A percentile compares a stretch with the other conserved stretches of the same genome.
Evolutionary conservation across 768 basidiomycete genomes (phyloP).

Genomic region (Lactarius psammicola): DNA sequence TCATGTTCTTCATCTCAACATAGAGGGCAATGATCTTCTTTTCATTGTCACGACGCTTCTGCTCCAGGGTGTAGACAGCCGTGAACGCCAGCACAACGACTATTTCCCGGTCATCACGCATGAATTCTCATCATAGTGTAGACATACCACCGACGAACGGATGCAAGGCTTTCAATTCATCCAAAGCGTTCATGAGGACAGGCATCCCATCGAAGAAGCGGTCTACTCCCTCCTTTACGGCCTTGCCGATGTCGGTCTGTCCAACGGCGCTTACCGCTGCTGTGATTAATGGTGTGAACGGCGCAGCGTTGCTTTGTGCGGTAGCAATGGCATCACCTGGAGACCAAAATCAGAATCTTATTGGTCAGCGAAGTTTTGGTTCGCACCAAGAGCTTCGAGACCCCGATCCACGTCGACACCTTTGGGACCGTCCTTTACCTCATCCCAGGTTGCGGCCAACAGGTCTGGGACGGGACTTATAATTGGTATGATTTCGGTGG

Average conservation of each 20-base stretch:
- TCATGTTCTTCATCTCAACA: slow-evolving; percentile 51
- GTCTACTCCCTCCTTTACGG: slow-evolving; percentile 30
- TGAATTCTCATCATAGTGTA: background rate
- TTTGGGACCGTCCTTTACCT: background rate
- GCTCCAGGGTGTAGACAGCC: slow-evolving; percentile 47
- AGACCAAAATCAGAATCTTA: background rate
- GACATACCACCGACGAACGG: slow-evolving; percentile 33
- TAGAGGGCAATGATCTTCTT: slow-evolving; percentile 47
- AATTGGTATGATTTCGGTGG: background rate
- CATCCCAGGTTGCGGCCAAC: slow-evolving; percentile 1
- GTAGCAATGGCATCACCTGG: background rate
- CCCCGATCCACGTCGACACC: background rate
- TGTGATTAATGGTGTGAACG: slow-evolving; percentile 1
- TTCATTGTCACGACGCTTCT: slow-evolving; percentile 51
- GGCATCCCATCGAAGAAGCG: slow-evolving; percentile 33
- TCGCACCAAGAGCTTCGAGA: background rate
- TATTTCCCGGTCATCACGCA: slow-evolving; percentile 12
- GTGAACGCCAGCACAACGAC: slow-evolving; percentile 53
- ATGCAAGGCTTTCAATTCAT: slow-evolving; percentile 34
- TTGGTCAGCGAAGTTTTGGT: background rate
- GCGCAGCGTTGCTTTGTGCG: background rate
- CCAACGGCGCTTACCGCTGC: slow-evolving; percentile 8
- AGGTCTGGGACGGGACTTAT: background rate
- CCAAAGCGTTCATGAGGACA: slow-evolving; percentile 31
- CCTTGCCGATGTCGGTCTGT: slow-evolving; percentile 9